Conservation (phyloP, 192 early-diverging fungal species). For the Allomyces arbusculus region DNA sequence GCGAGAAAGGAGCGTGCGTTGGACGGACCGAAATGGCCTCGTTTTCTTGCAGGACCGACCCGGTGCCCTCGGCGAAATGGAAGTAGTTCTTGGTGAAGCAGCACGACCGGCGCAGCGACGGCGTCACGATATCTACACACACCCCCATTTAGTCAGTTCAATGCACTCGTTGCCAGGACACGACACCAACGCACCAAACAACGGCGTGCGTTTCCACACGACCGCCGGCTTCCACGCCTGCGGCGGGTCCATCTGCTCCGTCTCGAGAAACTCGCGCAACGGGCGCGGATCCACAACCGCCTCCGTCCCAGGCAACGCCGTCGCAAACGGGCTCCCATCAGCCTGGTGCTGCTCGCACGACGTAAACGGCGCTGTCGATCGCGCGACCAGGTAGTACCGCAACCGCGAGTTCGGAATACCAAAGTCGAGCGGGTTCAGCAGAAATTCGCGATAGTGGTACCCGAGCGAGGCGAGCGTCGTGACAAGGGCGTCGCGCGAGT, state of each 20-base stretch:
- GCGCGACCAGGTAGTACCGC: conserved; percentile 1
- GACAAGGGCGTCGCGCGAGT: neutral
- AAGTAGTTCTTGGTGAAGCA: conserved; percentile 3
- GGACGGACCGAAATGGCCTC: neutral
- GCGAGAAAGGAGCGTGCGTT: no score
- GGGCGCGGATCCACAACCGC: no score
- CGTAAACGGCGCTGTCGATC: neutral
- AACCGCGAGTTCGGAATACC: conserved; percentile 1
- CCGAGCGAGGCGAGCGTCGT: neutral
- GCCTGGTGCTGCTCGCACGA: no score
- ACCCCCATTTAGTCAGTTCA: no score
- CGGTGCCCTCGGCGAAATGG: neutral
- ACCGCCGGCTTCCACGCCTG: neutral
- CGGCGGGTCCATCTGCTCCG: no score
- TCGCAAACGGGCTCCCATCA: no score
- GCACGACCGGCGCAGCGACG: neutral
- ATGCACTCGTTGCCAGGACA: no score
- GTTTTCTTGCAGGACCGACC: neutral
- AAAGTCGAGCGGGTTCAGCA: conserved; percentile 1
- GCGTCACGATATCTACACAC: conserved; percentile 3
- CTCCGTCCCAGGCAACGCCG: no score
- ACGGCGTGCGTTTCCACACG: neutral
- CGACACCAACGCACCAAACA: neutral
- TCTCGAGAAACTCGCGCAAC: neutral
- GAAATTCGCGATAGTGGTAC: neutral